Evolutionary conservation across 345 rosid species (phyloP), one percentile per base, ranked within the genome.

Genomic region (Citrus trifoliata): DNA sequence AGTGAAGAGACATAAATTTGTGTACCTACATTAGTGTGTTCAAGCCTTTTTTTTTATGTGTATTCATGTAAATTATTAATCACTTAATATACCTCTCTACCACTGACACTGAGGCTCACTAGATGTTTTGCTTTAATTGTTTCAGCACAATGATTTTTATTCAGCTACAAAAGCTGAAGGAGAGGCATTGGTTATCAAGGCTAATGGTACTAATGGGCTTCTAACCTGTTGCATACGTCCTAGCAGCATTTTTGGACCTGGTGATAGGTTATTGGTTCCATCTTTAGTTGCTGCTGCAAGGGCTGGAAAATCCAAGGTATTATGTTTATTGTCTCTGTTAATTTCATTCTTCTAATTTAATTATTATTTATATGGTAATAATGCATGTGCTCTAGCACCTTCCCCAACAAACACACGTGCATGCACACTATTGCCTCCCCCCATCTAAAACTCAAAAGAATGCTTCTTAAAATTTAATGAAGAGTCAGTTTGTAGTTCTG

Each of bases 211-310:
- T 35, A 82, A 86, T 62, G 99, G 98, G 71, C 93, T 95, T 30
- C 85, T 95, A 46, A 95, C 99, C 32, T 95, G 98, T 87, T 88
- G 95, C 76, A 86, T 95, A 75, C 97, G 99, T 53, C 99, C 99
- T 14, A 95, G 99, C 74, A 80, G 95, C 72, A 92, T 95, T 78
- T 95, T 95, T 79, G 98, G 99, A 62, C 98, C 99, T 38, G 99
- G 99, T 71, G 98, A 95, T 88, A 89, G 74, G 87, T 83, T 93
- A 85, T 77, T 95, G 70, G 87, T 93, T 83, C 99, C 99, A 14
- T 88, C 99, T 22, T 87, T 95, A 78, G 91, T 85, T 71, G 86
- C 87, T 80, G 95, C 97, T 68, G 98, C 95, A 27, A 90, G 87
- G 78, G 97, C 97, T 33, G 98, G 99, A 56, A 93, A 95, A 87